A percentile compares a stretch with the other conserved stretches of the same genome.
These are phyloP conservation scores for Hypoxylon perforatum DNA, from an alignment of 495 filamentous ascomycete species.

Conservation along the genomic window DNA sequence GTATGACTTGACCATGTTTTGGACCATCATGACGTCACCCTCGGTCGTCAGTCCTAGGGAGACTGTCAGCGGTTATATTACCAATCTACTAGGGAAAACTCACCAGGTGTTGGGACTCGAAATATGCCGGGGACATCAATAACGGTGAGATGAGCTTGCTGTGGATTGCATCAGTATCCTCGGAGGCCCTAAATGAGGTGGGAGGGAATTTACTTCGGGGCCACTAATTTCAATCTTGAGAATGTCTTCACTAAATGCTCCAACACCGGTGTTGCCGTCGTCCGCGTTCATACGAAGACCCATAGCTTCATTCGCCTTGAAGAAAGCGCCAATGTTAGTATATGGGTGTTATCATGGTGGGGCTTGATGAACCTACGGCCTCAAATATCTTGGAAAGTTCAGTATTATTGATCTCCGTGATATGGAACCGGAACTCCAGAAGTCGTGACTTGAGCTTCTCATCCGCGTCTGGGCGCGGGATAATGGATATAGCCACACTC, in stretches of 20 bases:
- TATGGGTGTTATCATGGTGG: neutral
- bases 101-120: slow-evolving; percentile 48
- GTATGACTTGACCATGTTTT: slow-evolving; percentile 61
- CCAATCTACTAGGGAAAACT: neutral
- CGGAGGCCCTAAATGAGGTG: neutral
- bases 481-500: slow-evolving; percentile 6
- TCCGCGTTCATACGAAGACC: slow-evolving; percentile 3
- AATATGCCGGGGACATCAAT: slow-evolving; percentile 71
- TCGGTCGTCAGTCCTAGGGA: slow-evolving; percentile 53
- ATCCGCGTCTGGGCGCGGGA: slow-evolving; percentile 13
- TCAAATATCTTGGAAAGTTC: neutral
- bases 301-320: slow-evolving; percentile 16
- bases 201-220: slow-evolving; percentile 45
- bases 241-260: slow-evolving; percentile 62
- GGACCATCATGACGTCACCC: slow-evolving; percentile 61
- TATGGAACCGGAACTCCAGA: neutral
- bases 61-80: neutral
- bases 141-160: slow-evolving; percentile 60
- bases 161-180: neutral
- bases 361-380: neutral
- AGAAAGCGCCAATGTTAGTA: neutral
- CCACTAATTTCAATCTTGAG: slow-evolving; percentile 66
- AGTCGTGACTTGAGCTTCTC: slow-evolving; percentile 14
- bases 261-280: neutral
- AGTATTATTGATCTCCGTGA: neutral